These are phyloP conservation scores for Penicillium glabrum DNA, from an alignment of 2,329 filamentous ascomycete genomes.

Conservation along the genomic window DNA sequence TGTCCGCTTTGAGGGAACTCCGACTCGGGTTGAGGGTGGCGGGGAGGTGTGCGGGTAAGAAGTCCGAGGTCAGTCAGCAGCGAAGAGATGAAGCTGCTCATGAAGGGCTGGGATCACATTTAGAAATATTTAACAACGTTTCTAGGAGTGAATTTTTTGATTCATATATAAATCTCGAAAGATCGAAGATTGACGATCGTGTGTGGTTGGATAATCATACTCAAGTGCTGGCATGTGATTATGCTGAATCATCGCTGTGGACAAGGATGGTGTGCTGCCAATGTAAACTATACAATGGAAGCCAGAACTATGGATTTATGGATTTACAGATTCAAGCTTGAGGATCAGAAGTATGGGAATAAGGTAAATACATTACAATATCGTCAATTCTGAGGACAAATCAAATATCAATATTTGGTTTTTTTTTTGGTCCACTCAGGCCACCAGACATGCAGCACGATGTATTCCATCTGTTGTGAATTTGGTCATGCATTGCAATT, in stretches of 20 bases:
- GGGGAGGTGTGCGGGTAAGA: constrained; percentile 40
- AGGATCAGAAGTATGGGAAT: not conserved
- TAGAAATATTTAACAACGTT: not conserved
- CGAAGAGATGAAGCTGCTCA: constrained; percentile 47
- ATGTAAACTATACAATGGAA: too few relatives aligned
- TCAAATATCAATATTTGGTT: not conserved
- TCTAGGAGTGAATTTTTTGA: not conserved
- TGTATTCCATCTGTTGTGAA: not conserved
- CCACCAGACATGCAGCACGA: not conserved
- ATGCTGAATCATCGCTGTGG: constrained; percentile 24
- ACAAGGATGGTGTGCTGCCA: not conserved
- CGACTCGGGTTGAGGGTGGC: constrained; percentile 22
- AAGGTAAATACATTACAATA: not conserved
- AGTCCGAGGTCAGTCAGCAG: constrained; percentile 46
- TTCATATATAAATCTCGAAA: not conserved
- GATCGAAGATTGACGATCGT: not conserved
- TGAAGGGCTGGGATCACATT: constrained; percentile 32
- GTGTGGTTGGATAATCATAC: not conserved
- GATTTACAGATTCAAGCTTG: not conserved
- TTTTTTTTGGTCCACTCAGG: not conserved
- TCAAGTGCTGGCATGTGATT: constrained; percentile 13
- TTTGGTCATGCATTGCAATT: not conserved
- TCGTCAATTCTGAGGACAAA: not conserved
- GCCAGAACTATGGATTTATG: not conserved
- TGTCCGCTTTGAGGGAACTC: constrained; percentile 23